Percentiles rank a stretch among this genome's conserved stretches.
phyloP scores from a whole-genome alignment of 2,329 filamentous ascomycete species.

The Ophiocordyceps unilateralis region DNA sequence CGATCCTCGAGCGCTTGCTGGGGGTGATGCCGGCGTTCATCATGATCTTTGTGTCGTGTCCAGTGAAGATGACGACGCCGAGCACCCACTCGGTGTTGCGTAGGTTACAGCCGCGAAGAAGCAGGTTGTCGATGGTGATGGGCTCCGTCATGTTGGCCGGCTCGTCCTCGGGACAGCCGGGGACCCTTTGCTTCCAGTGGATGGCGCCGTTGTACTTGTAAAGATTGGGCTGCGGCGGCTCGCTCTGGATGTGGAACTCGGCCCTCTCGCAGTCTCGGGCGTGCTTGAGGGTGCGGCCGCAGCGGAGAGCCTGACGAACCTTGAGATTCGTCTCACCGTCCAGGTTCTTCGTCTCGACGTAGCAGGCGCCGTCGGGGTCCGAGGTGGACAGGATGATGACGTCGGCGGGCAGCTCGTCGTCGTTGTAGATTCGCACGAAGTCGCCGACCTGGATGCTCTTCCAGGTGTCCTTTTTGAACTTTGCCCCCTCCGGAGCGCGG shows the following conservation, averaged over 20 bases:
- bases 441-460: constrained; percentile 92
- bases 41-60: constrained; percentile 97
- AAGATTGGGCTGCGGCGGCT: constrained; percentile 79
- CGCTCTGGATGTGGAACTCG: constrained; percentile 78
- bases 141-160: constrained; percentile 75
- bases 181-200: constrained; percentile 63
- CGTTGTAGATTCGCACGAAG: constrained; percentile 90
- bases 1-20: constrained; percentile 80
- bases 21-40: constrained; percentile 93
- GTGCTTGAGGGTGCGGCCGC: constrained; percentile 66
- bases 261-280: constrained; percentile 83
- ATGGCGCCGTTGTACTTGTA: constrained; percentile 90
- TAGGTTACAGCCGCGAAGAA: constrained; percentile 83
- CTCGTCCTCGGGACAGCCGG: constrained; percentile 41
- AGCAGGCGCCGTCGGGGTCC: constrained; percentile 85
- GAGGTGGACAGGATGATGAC: constrained; percentile 85
- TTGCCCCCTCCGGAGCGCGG: constrained; percentile 47
- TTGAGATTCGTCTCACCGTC: constrained; percentile 97
- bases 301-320: constrained; percentile 78
- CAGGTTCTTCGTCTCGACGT: constrained; percentile 94
- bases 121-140: constrained; percentile 84
- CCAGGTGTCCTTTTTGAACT: constrained; percentile 88
- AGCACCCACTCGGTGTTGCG: constrained; percentile 94
- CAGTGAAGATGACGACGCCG: constrained; percentile 85
- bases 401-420: constrained; percentile 89